Evolutionary conservation across 1,284 basidiomycete genomes (phyloP).

Genomic region (Kalmanozyma brasiliensis): DNA sequence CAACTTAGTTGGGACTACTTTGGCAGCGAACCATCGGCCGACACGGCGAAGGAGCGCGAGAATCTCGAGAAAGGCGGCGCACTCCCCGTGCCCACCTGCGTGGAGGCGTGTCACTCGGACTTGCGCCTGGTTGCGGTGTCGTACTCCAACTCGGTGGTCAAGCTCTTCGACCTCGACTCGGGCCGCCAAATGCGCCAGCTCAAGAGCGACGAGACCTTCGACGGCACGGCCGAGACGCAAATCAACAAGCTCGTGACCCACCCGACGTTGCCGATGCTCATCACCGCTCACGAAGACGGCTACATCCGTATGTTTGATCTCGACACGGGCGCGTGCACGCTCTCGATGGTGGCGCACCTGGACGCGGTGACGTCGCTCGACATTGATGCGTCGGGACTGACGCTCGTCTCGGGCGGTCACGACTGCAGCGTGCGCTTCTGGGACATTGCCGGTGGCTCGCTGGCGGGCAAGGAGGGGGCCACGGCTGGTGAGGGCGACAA

Average conservation of each 20-base stretch:
- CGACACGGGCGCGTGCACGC: conserved; percentile 81
- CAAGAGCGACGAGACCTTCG: conserved; percentile 77
- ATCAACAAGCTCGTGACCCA: conserved; percentile 90
- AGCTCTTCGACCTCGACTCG: conserved; percentile 86
- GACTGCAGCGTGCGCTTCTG: conserved; percentile 95
- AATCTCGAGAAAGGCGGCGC: conserved; percentile 44
- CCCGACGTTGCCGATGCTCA: conserved; percentile 86
- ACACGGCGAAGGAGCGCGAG: conserved; percentile 68
- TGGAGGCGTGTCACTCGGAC: conserved; percentile 77
- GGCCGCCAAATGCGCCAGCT: conserved; percentile 81
- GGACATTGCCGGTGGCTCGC: conserved; percentile 78
- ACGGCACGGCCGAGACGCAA: conserved; percentile 74
- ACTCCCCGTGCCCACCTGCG: conserved; percentile 77
- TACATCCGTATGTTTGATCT: conserved; percentile 90
- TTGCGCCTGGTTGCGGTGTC: conserved; percentile 74
- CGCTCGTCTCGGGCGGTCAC: conserved; percentile 87
- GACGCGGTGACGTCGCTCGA: conserved; percentile 90
- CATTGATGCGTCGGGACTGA: conserved; percentile 85
- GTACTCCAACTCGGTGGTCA: conserved; percentile 88
- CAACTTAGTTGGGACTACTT: conserved; percentile 79
- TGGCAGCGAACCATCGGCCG: conserved; percentile 69
- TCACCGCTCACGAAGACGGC: conserved; percentile 93
- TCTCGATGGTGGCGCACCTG: conserved; percentile 89
- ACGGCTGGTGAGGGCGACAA: conserved; percentile 8
- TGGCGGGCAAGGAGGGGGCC: conserved; percentile 17